Evolutionary conservation across 441 rosid genomes (phyloP), one percentile per base, ranked within the genome.

Genomic region (Corymbia calophylla): DNA sequence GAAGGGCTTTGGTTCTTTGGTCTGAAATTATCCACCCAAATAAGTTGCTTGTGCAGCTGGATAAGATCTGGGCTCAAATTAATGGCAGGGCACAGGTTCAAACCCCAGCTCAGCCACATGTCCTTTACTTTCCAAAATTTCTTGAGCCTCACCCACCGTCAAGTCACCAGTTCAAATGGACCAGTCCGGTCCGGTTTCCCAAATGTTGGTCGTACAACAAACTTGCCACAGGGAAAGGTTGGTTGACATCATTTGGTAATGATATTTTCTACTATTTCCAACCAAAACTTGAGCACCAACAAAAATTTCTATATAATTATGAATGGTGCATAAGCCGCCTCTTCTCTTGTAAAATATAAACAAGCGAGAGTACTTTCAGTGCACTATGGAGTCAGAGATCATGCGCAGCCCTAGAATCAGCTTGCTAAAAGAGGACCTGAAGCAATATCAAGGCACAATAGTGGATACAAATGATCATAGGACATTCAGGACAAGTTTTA

Each of bases 401-500:
- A 23, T 77, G 53, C 19, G 2, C 31, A 80, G 85, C 85, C 48
- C 53, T 44, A 44, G 53, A 80, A 80, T 80, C 85, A 14, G 85
- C 53, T 80, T 80, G 53, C 53, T 80, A 80, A 80, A 80, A 31
- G 53, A 80, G 85, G 85, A 80, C 53, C 85, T 27, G 31, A 80
- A 80, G 85, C 85, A 47, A 80, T 80, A 44, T 44, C 51, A 80
- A 80, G 85, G 85, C 53, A 80, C 53, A 13, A 47, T 44, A 88
- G n/a, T 31, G 13, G 39, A 32, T 77, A 23, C 51, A 35, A 58
- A 88, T 44, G 14, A 77, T 25, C 68, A 88, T 31, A 27, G 82
- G 54, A 88, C 70, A 86, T 87, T 88, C 80, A 81, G 88, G 87
- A 58, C 47, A 87, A 29, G 44, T 27, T 70, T 90, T 93, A 98